phyloP scores from a whole-genome alignment of 2,329 filamentous ascomycete species.

The Didymella sp. region DNA sequence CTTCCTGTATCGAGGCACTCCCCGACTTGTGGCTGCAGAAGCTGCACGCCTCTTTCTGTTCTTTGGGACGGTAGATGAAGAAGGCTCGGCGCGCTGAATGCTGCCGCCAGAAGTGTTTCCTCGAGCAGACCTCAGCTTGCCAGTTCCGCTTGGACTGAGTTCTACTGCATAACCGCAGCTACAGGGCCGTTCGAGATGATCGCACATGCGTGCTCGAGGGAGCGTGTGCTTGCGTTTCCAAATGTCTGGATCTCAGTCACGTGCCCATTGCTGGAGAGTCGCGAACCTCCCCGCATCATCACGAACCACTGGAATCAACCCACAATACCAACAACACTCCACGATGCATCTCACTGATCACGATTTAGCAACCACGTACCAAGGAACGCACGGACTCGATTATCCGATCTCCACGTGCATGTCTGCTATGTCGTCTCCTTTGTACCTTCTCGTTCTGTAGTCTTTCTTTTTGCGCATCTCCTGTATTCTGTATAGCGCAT shows the following conservation, averaged over 20 bases:
- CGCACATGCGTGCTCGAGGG: background rate
- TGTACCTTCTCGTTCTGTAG: background rate
- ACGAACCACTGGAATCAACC: background rate
- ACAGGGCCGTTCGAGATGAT: background rate
- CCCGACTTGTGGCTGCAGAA: slow-evolving; percentile 15
- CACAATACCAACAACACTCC: background rate
- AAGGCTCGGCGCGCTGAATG: background rate
- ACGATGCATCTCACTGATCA: background rate
- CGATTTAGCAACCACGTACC: background rate
- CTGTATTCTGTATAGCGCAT: background rate
- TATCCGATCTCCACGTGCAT: background rate
- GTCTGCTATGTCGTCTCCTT: background rate
- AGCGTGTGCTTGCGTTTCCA: background rate
- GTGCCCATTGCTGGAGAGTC: background rate
- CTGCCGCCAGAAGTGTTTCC: background rate
- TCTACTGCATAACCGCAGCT: background rate
- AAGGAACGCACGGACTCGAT: background rate
- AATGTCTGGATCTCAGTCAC: background rate
- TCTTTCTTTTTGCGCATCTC: background rate
- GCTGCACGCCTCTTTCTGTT: background rate
- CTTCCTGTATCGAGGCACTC: slow-evolving; percentile 22
- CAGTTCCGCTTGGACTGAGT: background rate
- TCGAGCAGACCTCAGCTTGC: background rate
- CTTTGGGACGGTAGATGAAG: slow-evolving; percentile 3
- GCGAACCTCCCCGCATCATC: background rate